phyloP scores from a whole-genome alignment of 305 asterid genomes.

The Stenogyne calaminthoides region DNA sequence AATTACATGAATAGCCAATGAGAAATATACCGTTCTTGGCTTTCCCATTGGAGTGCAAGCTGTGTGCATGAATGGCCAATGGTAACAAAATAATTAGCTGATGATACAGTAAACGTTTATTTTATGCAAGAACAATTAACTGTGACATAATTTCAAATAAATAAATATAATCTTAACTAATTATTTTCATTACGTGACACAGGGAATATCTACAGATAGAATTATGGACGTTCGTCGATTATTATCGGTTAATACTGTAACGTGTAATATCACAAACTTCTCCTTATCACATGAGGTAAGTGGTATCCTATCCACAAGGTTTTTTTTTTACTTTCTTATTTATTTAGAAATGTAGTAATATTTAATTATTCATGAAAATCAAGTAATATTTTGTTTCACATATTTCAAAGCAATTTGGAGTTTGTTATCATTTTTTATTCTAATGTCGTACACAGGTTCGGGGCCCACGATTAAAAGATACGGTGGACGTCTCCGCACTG shows the following conservation, averaged over 20 bases:
- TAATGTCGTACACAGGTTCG: constrained; percentile 49
- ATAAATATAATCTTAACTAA: not conserved
- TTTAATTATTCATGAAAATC: not conserved
- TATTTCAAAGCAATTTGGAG: constrained; percentile 27
- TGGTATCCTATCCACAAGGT: not conserved
- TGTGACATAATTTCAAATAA: not conserved
- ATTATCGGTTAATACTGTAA: constrained; percentile 50
- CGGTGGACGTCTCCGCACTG: constrained; percentile 94
- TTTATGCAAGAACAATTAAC: no score
- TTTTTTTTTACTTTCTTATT: not conserved
- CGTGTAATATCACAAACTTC: constrained; percentile 74
- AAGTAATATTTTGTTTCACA: constrained; percentile 7
- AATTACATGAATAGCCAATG: constrained; percentile 20
- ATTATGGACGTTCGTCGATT: constrained; percentile 76
- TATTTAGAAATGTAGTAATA: not conserved
- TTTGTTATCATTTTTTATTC: constrained; percentile 28
- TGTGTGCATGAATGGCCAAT: not conserved
- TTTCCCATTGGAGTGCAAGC: not conserved
- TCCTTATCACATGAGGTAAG: constrained; percentile 87
- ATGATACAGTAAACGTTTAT: not conserved
- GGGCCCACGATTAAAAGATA: constrained; percentile 90
- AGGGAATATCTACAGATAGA: constrained; percentile 95
- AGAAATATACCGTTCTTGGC: not conserved
- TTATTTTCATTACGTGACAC: not conserved
- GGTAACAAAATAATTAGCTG: not conserved